Conservation (phyloP, 768 basidiomycete genomes). For the Pleurotus tuber-regium region DNA sequence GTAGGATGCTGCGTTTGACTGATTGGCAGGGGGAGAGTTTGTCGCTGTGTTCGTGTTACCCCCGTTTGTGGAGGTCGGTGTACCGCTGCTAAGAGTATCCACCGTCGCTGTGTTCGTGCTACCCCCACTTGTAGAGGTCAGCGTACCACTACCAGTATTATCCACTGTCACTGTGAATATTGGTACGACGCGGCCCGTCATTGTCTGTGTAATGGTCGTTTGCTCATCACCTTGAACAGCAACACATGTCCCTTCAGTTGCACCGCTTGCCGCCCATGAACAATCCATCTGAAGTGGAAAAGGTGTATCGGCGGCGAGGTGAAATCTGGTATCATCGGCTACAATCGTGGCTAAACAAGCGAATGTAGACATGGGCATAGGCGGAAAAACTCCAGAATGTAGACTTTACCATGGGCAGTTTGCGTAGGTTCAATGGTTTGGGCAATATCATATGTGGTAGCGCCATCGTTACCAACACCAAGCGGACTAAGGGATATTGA, state of each 20-base stretch:
- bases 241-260: background rate
- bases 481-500: background rate
- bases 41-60: too few species aligned
- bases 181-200: background rate
- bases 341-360: background rate
- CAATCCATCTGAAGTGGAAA: background rate
- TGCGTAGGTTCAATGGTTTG: background rate
- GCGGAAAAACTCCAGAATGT: background rate
- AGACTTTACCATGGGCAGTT: background rate
- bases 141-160: too few species aligned
- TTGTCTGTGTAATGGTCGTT: background rate
- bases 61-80: too few species aligned
- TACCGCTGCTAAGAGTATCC: too few species aligned
- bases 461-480: background rate
- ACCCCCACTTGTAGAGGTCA: too few species aligned
- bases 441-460: background rate
- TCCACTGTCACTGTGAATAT: background rate
- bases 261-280: background rate
- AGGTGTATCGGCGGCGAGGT: background rate
- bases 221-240: background rate
- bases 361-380: background rate
- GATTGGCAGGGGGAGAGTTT: background rate
- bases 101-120: too few species aligned
- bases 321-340: background rate
- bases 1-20: slow-evolving; percentile 17